Base-by-base conservation (phyloP, 768 basidiomycete species). In the Royoungia palumana region DNA sequence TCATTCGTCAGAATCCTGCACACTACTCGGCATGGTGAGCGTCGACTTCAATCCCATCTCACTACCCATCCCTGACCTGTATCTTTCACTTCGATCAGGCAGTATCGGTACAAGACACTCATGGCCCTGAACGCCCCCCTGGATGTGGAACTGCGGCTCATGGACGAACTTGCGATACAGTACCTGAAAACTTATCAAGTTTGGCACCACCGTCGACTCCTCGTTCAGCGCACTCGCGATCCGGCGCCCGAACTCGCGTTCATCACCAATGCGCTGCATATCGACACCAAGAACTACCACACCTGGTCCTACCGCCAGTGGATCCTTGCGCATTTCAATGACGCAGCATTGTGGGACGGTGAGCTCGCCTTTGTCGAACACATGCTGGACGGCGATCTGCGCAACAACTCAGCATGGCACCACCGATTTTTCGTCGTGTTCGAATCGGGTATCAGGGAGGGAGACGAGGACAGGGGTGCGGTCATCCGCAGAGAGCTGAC, bases 271-370 rank as follows among this genome's bases (percentile, higher is more conserved):
- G 83, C 83, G 1, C 79, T 99, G 25, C 70, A 78, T 8, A 76
- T 70, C 19, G 96, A 99, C 63, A 70, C 81, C 38, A 99, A 99
- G 79, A 99, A 99, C 72, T 99, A 99, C 67, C 95, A 98, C 68
- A 98, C 96, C 0, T 99, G 96, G 96, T 89, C 90, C 8, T 95
- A 97, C 68, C 80, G 95, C 7, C 94, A 99, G 66, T 97, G 94
- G 93, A 67, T 94, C 12, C 81, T 96, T 36, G 85, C 89, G 9
- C 82, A 86, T 63, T 94, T 94, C 73, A 82, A 85, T 58, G 76
- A 83, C 48, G 75, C 79, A 30, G 75, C 68, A n/a, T 58, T 92
- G 53, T 93, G 89, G 89, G 69, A 55, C 1, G 76, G 74, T 13
- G 93, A 95, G 69, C 72, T 89, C n/a, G 75, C 80, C 37, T 93